These are phyloP conservation scores for Gaertneriomyces semiglobifer DNA, from an alignment of 192 early-diverging fungal genomes.

Conservation along the genomic window DNA sequence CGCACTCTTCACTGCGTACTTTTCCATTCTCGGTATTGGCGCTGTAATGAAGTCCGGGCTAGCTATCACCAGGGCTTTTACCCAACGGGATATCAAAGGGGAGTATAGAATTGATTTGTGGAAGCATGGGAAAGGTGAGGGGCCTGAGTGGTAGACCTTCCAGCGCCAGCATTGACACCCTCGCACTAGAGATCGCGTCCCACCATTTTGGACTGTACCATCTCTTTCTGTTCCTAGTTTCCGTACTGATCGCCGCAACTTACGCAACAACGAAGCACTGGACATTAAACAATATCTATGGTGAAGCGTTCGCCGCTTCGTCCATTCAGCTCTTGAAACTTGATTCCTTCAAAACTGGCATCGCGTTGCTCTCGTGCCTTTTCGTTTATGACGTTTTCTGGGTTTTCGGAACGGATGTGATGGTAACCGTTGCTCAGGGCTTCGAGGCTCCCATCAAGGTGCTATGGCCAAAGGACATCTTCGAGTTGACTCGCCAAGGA, in stretches of 20 bases:
- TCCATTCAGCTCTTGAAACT: constrained; percentile 83
- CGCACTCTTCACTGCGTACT: constrained; percentile 77
- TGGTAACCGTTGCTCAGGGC: constrained; percentile 95
- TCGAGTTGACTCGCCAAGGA: constrained; percentile 32
- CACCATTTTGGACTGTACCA: constrained; percentile 61
- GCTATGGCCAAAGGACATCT: constrained; percentile 75
- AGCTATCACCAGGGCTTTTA: constrained; percentile 48
- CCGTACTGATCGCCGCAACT: constrained; percentile 60
- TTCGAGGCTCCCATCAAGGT: constrained; percentile 98
- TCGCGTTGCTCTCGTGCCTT: constrained; percentile 83
- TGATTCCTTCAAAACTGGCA: constrained; percentile 96
- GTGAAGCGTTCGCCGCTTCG: constrained; percentile 79
- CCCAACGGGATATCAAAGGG: constrained; percentile 56
- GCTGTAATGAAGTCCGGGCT: constrained; percentile 65
- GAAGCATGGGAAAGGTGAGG: constrained; percentile 63
- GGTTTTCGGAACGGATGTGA: constrained; percentile 98
- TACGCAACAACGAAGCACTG: constrained; percentile 90
- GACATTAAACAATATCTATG: constrained; percentile 86
- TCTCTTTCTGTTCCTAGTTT: constrained; percentile 51
- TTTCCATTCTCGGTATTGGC: constrained; percentile 72
- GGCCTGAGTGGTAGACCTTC: constrained; percentile 8
- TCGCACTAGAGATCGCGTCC: constrained; percentile 29
- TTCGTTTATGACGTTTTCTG: constrained; percentile 98
- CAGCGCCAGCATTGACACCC: neutral
- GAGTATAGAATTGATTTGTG: constrained; percentile 70